phyloP scores from a whole-genome alignment of 1,284 basidiomycete species.

The Ustilago sp. region DNA sequence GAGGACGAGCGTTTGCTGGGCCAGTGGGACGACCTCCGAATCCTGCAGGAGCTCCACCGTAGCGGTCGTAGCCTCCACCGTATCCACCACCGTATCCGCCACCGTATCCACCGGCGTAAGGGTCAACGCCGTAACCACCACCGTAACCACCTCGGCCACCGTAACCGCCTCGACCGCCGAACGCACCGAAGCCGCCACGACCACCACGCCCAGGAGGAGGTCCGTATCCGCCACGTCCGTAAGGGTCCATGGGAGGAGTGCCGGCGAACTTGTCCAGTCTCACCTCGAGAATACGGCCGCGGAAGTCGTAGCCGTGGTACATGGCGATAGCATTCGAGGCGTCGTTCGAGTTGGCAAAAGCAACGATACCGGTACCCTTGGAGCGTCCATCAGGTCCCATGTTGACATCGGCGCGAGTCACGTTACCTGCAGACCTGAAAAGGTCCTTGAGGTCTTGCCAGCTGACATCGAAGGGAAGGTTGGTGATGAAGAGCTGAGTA shows the following conservation, averaged over 20 bases:
- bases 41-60: slow-evolving; percentile 11
- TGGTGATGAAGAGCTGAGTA: slow-evolving; percentile 87
- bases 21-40: slow-evolving; percentile 28
- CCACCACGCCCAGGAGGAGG: slow-evolving; percentile 70
- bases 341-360: slow-evolving; percentile 90
- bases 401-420: slow-evolving; percentile 93
- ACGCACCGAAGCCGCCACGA: slow-evolving; percentile 12
- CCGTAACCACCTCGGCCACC: slow-evolving; percentile 73
- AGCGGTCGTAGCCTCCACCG: slow-evolving; percentile 39
- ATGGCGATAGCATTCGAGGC: slow-evolving; percentile 80
- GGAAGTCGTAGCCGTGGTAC: slow-evolving; percentile 64
- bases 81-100: slow-evolving; percentile 61
- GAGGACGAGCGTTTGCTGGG: slow-evolving; percentile 20
- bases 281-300: slow-evolving; percentile 59
- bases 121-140: slow-evolving; percentile 24
- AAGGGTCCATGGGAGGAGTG: slow-evolving; percentile 59
- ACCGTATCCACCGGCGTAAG: slow-evolving; percentile 69
- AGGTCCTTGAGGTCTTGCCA: slow-evolving; percentile 99
- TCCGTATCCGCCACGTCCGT: slow-evolving; percentile 73
- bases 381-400: slow-evolving; percentile 89
- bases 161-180: slow-evolving; percentile 13
- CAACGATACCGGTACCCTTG: slow-evolving; percentile 86
- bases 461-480: slow-evolving; percentile 87
- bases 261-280: slow-evolving; percentile 83
- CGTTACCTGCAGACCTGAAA: slow-evolving; percentile 92